These are phyloP conservation scores for Yamadazyma laniorum DNA, from an alignment of 805 yeast genomes.

Conservation along the genomic window DNA sequence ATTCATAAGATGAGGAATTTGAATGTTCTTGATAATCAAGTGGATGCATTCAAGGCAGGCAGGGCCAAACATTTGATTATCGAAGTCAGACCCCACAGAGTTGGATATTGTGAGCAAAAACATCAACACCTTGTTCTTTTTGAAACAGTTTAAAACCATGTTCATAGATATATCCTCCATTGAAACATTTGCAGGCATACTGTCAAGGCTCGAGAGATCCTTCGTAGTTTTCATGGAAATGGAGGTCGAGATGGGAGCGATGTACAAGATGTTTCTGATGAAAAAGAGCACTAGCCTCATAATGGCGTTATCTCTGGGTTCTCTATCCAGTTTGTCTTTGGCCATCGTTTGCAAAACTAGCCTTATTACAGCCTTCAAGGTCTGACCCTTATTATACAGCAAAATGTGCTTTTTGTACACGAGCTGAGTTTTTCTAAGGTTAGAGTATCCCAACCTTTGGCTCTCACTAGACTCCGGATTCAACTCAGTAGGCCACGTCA, in stretches of 20 bases:
- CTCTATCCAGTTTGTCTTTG: constrained; percentile 53
- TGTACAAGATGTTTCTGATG: constrained; percentile 73
- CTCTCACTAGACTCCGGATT: constrained; percentile 54
- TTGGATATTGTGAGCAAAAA: constrained; percentile 71
- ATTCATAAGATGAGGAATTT: constrained; percentile 30
- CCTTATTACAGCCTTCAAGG: constrained; percentile 67
- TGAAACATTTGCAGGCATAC: constrained; percentile 56
- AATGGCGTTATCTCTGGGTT: constrained; percentile 68
- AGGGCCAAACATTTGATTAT: constrained; percentile 56
- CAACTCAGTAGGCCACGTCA: constrained; percentile 84
- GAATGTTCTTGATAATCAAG: constrained; percentile 58
- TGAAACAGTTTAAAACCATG: constrained; percentile 55
- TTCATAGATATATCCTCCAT: constrained; percentile 67
- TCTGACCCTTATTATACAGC: constrained; percentile 54
- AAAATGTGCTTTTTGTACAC: constrained; percentile 69
- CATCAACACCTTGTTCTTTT: constrained; percentile 69
- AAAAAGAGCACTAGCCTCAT: constrained; percentile 70
- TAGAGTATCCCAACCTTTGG: constrained; percentile 56
- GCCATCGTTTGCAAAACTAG: constrained; percentile 62
- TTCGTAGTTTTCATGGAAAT: constrained; percentile 44
- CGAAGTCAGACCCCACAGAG: constrained; percentile 63
- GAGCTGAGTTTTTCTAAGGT: constrained; percentile 64
- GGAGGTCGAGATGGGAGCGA: constrained; percentile 65
- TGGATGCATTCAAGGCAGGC: constrained; percentile 69
- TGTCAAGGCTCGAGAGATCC: constrained; percentile 28